Evolutionary conservation across 1,284 basidiomycete species (phyloP), one percentile per base, ranked within the genome.

Genomic region (Moesziomyces aphidis): DNA sequence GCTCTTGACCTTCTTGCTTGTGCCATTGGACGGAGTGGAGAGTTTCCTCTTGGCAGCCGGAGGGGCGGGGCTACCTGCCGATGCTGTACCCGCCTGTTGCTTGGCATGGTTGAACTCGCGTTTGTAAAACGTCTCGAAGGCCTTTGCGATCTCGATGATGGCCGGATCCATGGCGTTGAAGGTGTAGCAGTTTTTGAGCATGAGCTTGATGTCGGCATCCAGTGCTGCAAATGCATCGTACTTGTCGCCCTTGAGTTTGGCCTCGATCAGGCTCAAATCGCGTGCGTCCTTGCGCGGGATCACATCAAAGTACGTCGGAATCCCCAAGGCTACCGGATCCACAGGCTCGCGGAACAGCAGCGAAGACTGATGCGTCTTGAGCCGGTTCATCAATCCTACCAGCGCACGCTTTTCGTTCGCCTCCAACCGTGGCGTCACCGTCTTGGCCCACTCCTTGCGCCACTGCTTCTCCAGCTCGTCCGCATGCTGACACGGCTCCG

Each of bases 151-250:
- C 22, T 81, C 85, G 10, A 91, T 90, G 7, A 95, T 91, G 61
- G 92, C 91, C 5, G 91, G 92, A 48, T 91, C 90, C 1, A 86
- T 86, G 1, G 92, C 92, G 79, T 97, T 97, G 88, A 95, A 97
- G 50, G 88, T 89, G 83, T 92, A 89, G 42, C 93, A 93, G 82
- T 96, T 97, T 64, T 89, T 84, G 58, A 93, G 86, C 93, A 97
- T 95, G 42, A 95, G 87, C 55, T 91, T 89, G 63, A 95, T 86
- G 83, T 97, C 95, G 10, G 89, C 90, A 79, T 93, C 91, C 76
- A 95, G 91, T 0, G 89, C 89, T 43, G 92, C 91, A 45, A 91
- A 85, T 1, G 89, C 89, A 43, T 92, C 91, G 84, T 95, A 95
- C 85, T 91, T 91, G 86, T 94, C 93, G 31, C 85, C 86, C 61